Conservation (phyloP, 2,329 filamentous ascomycete genomes). For the Cladosporium austrohemisphaericum region DNA sequence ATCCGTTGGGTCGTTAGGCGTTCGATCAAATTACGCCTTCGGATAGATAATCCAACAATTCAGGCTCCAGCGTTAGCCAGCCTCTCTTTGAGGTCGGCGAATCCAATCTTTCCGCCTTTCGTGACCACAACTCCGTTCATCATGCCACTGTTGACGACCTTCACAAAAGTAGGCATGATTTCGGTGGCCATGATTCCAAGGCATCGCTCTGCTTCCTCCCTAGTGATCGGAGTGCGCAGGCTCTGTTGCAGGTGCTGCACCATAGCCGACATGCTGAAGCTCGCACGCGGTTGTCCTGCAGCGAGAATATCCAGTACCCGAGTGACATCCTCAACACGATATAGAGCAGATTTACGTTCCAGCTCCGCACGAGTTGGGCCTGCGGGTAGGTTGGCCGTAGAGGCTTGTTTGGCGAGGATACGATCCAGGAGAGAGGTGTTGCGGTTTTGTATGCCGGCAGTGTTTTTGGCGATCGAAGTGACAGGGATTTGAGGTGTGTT, state of each 20-base stretch:
- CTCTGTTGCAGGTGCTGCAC: constrained; percentile 44
- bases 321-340: constrained; percentile 45
- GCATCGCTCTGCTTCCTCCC: constrained; percentile 43
- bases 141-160: constrained; percentile 35
- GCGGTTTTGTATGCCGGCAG: constrained; percentile 36
- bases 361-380: constrained; percentile 42
- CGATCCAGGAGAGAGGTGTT: constrained; percentile 48
- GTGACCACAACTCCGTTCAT: constrained; percentile 44
- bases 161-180: constrained; percentile 43
- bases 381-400: constrained; percentile 35
- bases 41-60: too few relatives aligned
- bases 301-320: constrained; percentile 42
- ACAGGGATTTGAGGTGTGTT: constrained; percentile 17
- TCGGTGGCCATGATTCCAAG: constrained; percentile 43
- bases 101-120: constrained; percentile 24
- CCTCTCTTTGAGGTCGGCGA: constrained; percentile 27
- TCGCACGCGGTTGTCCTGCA: constrained; percentile 35
- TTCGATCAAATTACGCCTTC: too few relatives aligned
- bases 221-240: constrained; percentile 44
- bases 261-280: constrained; percentile 43
- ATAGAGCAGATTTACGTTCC: constrained; percentile 45
- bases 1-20: too few relatives aligned
- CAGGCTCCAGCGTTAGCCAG: constrained; percentile 21
- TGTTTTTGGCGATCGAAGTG: constrained; percentile 28
- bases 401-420: constrained; percentile 48